These are phyloP conservation scores for Sporobolomyces roseus DNA, from an alignment of 768 basidiomycete species.

Conservation along the genomic window DNA sequence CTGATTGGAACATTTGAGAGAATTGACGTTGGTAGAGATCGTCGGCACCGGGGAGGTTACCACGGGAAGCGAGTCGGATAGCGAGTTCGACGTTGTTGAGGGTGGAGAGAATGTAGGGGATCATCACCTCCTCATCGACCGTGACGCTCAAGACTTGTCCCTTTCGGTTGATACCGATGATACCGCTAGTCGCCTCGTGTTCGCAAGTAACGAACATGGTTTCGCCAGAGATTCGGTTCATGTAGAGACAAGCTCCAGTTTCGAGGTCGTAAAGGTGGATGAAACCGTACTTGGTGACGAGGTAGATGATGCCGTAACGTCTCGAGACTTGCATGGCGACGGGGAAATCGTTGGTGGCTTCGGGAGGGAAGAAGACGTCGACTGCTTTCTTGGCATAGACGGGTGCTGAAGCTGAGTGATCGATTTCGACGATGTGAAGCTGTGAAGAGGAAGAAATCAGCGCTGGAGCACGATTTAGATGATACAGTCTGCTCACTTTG, in stretches of 20 bases:
- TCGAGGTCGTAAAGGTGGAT: constrained; percentile 99
- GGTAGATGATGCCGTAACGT: constrained; percentile 84
- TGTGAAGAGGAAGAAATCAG: constrained; percentile 46
- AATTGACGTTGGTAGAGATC: constrained; percentile 94
- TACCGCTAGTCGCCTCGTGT: constrained; percentile 87
- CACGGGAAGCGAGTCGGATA: constrained; percentile 94
- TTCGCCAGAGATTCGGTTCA: constrained; percentile 99
- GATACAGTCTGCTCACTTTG: constrained; percentile 61
- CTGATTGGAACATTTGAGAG: constrained; percentile 78
- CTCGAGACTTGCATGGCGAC: constrained; percentile 99
- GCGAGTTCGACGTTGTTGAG: constrained; percentile 97
- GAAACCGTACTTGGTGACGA: constrained; percentile 98
- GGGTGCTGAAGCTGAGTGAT: constrained; percentile 86
- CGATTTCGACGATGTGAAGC: constrained; percentile 98
- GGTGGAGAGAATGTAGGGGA: constrained; percentile 88
- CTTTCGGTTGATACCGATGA: constrained; percentile 99
- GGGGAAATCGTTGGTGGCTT: constrained; percentile 97
- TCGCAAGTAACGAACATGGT: constrained; percentile 99
- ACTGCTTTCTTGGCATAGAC: constrained; percentile 95
- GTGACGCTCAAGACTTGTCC: constrained; percentile 89
- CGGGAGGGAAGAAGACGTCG: constrained; percentile 98
- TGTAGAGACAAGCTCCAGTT: constrained; percentile 94
- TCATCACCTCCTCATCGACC: constrained; percentile 90
- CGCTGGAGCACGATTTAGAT: neutral
- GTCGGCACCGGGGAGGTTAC: constrained; percentile 93